Conservation (phyloP, 352 stramenopile species). For the Globisporangium rhizosaccharum region DNA sequence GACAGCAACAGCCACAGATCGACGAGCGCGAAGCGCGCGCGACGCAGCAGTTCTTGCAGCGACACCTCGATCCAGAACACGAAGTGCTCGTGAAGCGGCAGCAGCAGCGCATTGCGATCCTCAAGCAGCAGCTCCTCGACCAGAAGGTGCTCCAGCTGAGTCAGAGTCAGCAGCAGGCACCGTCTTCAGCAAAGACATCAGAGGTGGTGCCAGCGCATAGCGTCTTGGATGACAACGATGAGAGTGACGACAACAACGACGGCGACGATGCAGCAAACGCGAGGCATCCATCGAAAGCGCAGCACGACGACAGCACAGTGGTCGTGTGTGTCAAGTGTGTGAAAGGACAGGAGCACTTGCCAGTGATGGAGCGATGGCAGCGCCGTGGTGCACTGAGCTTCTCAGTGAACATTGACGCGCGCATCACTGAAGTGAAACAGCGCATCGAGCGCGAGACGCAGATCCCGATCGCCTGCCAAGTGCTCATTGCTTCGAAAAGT, state of each 20-base stretch:
- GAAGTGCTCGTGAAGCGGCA: conserved; percentile 32
- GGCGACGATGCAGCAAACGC: background rate
- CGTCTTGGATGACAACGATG: background rate
- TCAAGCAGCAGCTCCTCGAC: conserved; percentile 65
- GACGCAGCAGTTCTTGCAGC: conserved; percentile 8
- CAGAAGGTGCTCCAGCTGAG: conserved; percentile 38
- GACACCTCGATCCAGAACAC: conserved; percentile 5
- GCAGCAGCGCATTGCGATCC: conserved; percentile 44
- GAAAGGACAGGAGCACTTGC: conserved; percentile 9
- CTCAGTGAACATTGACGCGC: background rate
- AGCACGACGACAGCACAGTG: background rate
- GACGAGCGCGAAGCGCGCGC: conserved; percentile 1
- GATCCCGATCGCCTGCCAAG: conserved; percentile 12
- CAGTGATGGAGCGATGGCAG: conserved; percentile 6
- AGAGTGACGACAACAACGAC: background rate
- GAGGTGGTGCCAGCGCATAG: conserved; percentile 4
- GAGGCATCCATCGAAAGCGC: no score
- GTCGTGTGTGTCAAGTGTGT: conserved; percentile 16
- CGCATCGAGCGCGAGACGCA: conserved; percentile 11
- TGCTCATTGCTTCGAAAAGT: conserved; percentile 7
- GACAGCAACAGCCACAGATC: background rate
- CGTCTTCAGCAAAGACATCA: conserved; percentile 3
- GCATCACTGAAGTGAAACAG: conserved; percentile 9
- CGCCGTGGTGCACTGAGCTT: conserved; percentile 1
- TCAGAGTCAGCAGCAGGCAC: no score